These are phyloP conservation scores for Jasminum sambac DNA, from an alignment of 257 asterid genomes.

Conservation along the genomic window DNA sequence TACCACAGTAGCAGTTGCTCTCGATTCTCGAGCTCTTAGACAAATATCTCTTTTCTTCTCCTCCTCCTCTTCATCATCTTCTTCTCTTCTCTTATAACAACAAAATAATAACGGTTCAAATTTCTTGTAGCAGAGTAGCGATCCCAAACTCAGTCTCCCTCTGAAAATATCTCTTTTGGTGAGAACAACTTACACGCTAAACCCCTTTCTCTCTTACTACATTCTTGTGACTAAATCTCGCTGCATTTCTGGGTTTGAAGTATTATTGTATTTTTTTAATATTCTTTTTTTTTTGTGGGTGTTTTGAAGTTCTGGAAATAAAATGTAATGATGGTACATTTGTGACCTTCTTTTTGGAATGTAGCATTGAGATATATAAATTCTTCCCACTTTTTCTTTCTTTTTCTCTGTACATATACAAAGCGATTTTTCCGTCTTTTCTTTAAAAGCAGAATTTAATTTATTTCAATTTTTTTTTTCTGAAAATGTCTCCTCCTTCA, in stretches of 20 bases:
- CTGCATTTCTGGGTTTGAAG: constrained; percentile 14
- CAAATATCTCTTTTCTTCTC: constrained; percentile 24
- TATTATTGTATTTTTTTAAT: not conserved
- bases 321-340: constrained; percentile 44
- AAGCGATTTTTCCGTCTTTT: constrained; percentile 28
- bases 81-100: not conserved
- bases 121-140: constrained; percentile 18
- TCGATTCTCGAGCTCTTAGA: constrained; percentile 23
- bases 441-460: constrained; percentile 29
- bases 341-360: constrained; percentile 37
- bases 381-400: constrained; percentile 11
- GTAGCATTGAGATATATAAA: constrained; percentile 11
- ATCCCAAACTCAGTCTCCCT: constrained; percentile 2
- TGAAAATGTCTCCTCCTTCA: too few species aligned
- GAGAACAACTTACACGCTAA: constrained; percentile 30
- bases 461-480: constrained; percentile 21
- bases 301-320: constrained; percentile 9
- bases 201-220: not conserved
- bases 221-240: constrained; percentile 2
- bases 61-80: constrained; percentile 1
- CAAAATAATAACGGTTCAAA: not conserved
- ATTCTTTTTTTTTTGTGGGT: not conserved
- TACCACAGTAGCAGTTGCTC: constrained; percentile 28
- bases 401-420: constrained; percentile 3
- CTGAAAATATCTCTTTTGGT: constrained; percentile 37